Conservation (phyloP, 2,329 filamentous ascomycete species). For the Curvularia hawaiiensis region DNA sequence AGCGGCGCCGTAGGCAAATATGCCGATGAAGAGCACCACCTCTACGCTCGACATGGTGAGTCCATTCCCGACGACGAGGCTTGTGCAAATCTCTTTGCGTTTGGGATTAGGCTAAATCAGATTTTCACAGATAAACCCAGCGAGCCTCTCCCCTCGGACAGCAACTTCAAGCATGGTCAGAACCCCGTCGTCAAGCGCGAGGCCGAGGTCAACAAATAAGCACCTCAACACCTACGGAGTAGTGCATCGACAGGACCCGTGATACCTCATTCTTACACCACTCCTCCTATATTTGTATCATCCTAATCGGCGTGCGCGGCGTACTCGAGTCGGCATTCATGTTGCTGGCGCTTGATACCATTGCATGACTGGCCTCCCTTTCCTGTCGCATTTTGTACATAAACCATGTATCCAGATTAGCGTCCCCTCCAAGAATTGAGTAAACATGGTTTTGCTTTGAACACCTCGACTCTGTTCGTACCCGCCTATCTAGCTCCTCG, state of each 20-base stretch:
- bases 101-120: slow-evolving; percentile 32
- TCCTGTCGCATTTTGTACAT: slow-evolving; percentile 9
- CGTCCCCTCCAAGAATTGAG: not conserved
- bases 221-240: not conserved
- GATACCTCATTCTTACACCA: not conserved
- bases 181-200: slow-evolving; percentile 54
- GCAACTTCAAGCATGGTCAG: slow-evolving; percentile 50
- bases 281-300: slow-evolving; percentile 6
- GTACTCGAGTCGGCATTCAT: slow-evolving; percentile 11
- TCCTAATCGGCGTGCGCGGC: slow-evolving; percentile 8
- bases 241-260: slow-evolving; percentile 1
- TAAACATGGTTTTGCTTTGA: not conserved
- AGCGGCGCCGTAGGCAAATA: slow-evolving; percentile 53
- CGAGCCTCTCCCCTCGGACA: slow-evolving; percentile 58
- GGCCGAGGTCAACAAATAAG: slow-evolving; percentile 57
- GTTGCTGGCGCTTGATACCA: slow-evolving; percentile 16
- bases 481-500: not conserved
- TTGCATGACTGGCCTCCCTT: slow-evolving; percentile 11
- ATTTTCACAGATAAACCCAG: slow-evolving; percentile 56
- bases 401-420: slow-evolving; percentile 4
- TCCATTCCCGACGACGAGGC: slow-evolving; percentile 20
- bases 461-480: not conserved
- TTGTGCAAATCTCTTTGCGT: slow-evolving; percentile 29
- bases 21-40: slow-evolving; percentile 54
- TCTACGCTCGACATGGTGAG: slow-evolving; percentile 58